Percentiles rank a stretch among this genome's conserved stretches.
phyloP scores from a whole-genome alignment of 148 eudicot genomes.

The Rhododendron williamsianum region DNA sequence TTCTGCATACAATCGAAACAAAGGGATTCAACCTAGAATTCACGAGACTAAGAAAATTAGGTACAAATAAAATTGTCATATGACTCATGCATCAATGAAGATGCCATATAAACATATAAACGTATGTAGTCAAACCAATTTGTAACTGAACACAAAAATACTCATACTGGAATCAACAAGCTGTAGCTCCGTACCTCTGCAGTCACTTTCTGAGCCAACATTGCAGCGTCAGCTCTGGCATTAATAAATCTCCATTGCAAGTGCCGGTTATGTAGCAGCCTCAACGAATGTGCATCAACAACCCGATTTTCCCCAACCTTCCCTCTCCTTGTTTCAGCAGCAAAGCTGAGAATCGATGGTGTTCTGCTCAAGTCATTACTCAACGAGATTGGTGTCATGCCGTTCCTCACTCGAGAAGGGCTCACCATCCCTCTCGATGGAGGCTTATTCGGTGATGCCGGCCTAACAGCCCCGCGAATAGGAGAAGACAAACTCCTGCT shows the following conservation, averaged over 20 bases:
- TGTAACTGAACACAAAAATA: background rate
- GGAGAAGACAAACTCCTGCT: slow-evolving; percentile 57
- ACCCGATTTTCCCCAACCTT: slow-evolving; percentile 61
- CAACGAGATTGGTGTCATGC: slow-evolving; percentile 12
- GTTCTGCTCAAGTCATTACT: slow-evolving; percentile 21
- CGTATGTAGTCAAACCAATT: background rate
- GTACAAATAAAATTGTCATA: background rate
- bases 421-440: slow-evolving; percentile 47
- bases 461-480: slow-evolving; percentile 41
- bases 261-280: slow-evolving; percentile 60
- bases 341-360: slow-evolving; percentile 58
- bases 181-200: slow-evolving; percentile 90
- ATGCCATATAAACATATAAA: background rate
- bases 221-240: slow-evolving; percentile 61
- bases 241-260: slow-evolving; percentile 87
- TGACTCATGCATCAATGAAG: background rate
- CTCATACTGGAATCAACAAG: background rate
- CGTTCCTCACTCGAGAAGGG: slow-evolving; percentile 52
- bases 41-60: background rate
- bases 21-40: background rate
- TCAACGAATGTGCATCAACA: slow-evolving; percentile 62
- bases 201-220: slow-evolving; percentile 35
- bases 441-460: slow-evolving; percentile 28
- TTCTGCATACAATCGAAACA: background rate
- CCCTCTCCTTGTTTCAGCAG: slow-evolving; percentile 53